These are phyloP conservation scores for Poa pratensis DNA, from an alignment of 176 grass and related monocot genomes.

Conservation along the genomic window DNA sequence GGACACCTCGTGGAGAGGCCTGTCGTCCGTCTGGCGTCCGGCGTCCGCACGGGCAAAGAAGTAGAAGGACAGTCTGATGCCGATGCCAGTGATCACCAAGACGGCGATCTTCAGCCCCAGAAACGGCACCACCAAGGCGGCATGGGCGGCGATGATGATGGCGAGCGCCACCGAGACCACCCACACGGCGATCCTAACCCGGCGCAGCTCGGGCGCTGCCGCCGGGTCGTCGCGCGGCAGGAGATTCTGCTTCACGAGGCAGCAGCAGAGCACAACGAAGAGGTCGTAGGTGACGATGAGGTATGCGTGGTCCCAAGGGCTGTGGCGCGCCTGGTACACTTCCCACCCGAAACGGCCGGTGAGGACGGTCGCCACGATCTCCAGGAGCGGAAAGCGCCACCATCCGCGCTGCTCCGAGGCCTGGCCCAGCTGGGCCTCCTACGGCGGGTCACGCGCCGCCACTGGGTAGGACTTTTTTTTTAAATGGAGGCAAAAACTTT, in stretches of 20 bases:
- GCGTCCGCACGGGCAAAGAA: background rate
- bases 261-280: constrained; percentile 16
- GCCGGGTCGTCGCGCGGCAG: constrained; percentile 11
- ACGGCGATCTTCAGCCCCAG: constrained; percentile 34
- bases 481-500: too few relatives aligned
- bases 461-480: background rate
- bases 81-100: background rate
- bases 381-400: background rate
- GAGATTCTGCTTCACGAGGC: background rate
- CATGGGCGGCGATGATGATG: background rate
- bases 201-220: background rate
- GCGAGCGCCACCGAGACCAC: background rate
- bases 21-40: background rate
- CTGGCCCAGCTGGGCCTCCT: background rate
- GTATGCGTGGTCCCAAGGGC: constrained; percentile 13
- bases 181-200: constrained; percentile 8
- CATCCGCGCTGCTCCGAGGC: background rate
- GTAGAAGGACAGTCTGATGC: background rate
- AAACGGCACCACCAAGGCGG: background rate
- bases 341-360: constrained; percentile 22
- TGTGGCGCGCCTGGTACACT: constrained; percentile 16
- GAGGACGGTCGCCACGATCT: background rate
- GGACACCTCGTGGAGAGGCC: background rate
- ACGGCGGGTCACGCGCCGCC: background rate
- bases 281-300: constrained; percentile 29